Base-by-base conservation (phyloP, 2,329 filamentous ascomycete genomes). In the Pseudocercospora pini-densiflorae region DNA sequence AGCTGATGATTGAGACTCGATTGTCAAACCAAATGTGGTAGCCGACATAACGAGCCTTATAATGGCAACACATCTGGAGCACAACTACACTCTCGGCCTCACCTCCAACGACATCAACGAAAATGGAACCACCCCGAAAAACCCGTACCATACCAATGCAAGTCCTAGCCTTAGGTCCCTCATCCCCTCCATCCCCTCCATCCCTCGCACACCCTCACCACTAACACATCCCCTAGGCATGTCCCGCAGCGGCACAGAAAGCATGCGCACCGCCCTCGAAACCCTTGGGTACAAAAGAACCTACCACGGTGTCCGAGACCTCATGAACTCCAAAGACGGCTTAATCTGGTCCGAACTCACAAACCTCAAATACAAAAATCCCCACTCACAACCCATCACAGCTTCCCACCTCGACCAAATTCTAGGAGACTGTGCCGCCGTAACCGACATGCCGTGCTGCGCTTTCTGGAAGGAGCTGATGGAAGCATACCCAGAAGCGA, bases 391-490 rank as follows among this genome's bases (percentile, higher is more conserved):
- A 45, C 21, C 33, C 36, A 40, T 33, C 12, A 40, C 58, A 21
- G 21, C 21, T 27, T 31, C 12, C 33, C 71, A 77, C 23, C 77
- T 73, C 67, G 76, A 79, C 61, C 64, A 72, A 24, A 59, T 77
- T 5, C 69, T 78, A 0, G 75, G 76, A 29, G 64, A 74, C 47
- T 75, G 70, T 58, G 72, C 70, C 16, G 77, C 72, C 1, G 71
- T 77, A 1, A 75, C 74, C 12, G 79, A 81, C 40, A 64, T 75
- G 23, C 77, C 79, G 0, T 72, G 71, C 2, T 68, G 64, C 5
- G 66, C 71, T n/a, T 80, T 81, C 62, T 75, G 72, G 5, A 70
- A 71, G 29, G 79, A 81, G 53, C 68, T 81, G 2, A 31, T 31
- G 29, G 29, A 31, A 3, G 29, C 29, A 66, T 77, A 77, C 57